Evolutionary conservation across 208 protist genomes (phyloP).

Genomic region (Borovskyia barvae): DNA sequence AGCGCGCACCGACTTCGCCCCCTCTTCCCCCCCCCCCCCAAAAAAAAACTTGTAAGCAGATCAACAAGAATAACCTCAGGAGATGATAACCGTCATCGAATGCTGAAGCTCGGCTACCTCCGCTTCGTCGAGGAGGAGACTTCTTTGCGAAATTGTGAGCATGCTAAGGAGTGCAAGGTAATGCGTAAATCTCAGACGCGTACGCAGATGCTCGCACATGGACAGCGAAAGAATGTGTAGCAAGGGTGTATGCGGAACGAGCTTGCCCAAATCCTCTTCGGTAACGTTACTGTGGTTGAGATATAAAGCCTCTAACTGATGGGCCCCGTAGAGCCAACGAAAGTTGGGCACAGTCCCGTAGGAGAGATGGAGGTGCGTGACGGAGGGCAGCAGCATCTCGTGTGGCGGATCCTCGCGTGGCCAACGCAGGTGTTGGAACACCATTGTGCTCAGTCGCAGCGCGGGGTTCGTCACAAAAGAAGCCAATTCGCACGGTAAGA

Average conservation of each 20-base stretch:
- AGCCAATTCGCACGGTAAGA: constrained; percentile 21
- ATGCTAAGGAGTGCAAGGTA: constrained; percentile 17
- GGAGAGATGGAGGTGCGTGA: constrained; percentile 25
- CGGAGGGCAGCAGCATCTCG: constrained; percentile 4
- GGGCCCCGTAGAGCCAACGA: constrained; percentile 35
- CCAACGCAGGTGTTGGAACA: constrained; percentile 21
- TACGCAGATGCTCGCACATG: constrained; percentile 33
- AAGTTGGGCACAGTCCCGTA: constrained; percentile 19
- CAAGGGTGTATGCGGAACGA: constrained; percentile 19
- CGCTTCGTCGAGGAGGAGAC: not conserved
- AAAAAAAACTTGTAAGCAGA: no score
- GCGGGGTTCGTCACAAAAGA: constrained; percentile 5
- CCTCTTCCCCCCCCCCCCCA: no score
- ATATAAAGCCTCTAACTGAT: constrained; percentile 23
- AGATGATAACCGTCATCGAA: constrained; percentile 9
- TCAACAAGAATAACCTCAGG: constrained; percentile 5
- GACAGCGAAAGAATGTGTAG: constrained; percentile 32
- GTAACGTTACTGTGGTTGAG: constrained; percentile 48
- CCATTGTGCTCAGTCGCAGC: constrained; percentile 2
- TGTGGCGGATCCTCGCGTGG: constrained; percentile 16
- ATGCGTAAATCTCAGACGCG: constrained; percentile 32
- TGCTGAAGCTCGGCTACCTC: constrained; percentile 4
- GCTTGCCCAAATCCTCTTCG: constrained; percentile 20
- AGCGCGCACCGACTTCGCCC: no score
- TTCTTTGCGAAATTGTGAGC: constrained; percentile 22